phyloP scores from a whole-genome alignment of 2,329 filamentous ascomycete genomes.

The Raffaelea albimanens region DNA sequence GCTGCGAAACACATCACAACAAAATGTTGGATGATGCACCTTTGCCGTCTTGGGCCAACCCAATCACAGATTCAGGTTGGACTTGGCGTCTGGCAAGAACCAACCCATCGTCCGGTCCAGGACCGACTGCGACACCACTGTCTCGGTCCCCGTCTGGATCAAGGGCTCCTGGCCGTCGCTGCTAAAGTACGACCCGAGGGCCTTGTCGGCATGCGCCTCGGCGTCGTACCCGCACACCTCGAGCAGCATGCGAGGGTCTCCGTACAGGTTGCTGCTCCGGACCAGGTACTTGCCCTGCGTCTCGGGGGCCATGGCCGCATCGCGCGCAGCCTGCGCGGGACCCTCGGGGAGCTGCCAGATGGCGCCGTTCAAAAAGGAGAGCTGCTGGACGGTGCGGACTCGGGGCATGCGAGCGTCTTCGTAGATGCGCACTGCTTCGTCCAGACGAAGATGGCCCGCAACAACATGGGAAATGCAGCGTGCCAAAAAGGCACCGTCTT shows the following conservation, averaged over 20 bases:
- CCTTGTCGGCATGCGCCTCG: constrained; percentile 17
- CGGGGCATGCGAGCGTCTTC: constrained; percentile 25
- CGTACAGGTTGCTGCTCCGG: constrained; percentile 37
- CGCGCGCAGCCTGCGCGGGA: constrained; percentile 28
- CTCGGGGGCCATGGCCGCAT: constrained; percentile 30
- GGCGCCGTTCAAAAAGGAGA: constrained; percentile 32
- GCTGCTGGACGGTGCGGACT: constrained; percentile 30
- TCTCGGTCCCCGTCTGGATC: too few species aligned
- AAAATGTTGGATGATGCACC: too few species aligned
- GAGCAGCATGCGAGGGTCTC: constrained; percentile 31
- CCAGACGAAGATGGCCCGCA: constrained; percentile 20
- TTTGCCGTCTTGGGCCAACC: too few species aligned
- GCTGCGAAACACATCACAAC: too few species aligned
- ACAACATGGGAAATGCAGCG: constrained; percentile 25
- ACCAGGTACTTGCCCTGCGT: constrained; percentile 25
- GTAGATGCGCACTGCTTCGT: constrained; percentile 22
- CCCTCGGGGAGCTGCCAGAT: constrained; percentile 38
- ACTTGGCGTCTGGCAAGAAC: too few species aligned
- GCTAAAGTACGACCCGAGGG: constrained; percentile 1
- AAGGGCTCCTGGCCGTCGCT: background rate
- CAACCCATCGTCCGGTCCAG: too few species aligned
- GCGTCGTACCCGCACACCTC: constrained; percentile 41
- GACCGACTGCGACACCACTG: too few species aligned
- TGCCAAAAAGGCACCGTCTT: constrained; percentile 23
- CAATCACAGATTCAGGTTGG: too few species aligned